Base-by-base conservation (phyloP, 2,329 filamentous ascomycete species). In the Drechmeria coniospora region DNA sequence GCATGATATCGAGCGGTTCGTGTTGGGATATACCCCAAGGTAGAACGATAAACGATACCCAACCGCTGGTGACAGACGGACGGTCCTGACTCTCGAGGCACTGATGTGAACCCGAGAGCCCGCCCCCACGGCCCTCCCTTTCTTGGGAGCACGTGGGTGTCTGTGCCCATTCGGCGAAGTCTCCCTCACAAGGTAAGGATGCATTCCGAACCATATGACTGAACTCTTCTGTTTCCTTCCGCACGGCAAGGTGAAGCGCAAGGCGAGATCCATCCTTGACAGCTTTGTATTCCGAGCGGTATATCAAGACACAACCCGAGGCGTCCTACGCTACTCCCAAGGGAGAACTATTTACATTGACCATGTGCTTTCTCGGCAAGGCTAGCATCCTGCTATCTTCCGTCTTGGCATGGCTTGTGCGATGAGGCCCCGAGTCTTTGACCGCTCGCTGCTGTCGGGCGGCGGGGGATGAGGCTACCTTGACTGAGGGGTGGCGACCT, bases 271-370 rank as follows among this genome's bases (percentile, higher is more conserved):
- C 57, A 70, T 77, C 72, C 72, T 77, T 77, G 71, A 64, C 57
- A 61, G 65, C 70, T 75, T 68, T 76, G 72, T 77, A 77, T 76
- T 76, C 71, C 68, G 71, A 74, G 72, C 72, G 72, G 70, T 68
- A 77, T 36, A 77, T 63, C 36, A 58, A 68, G 38, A 32, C 30
- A 34, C 23, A 36, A 32, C 44, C 43, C 42, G 44, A 32, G 38
- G 34, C 32, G 40, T 38, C 33, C 36, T n/a, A n/a, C n/a, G n/a
- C 30, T 28, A 34, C 43, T 32, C 26, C 39, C 28, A 43, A 49
- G 51, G 41, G 43, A 46, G 46, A 49, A 43, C 41, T 37, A 39
- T 37, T 35, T 34, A 44, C 50, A 49, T 56, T 53, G 50, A 56
- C 53, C 52, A 51, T 58, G 54, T 59, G 51, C 53, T 55, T 47